phyloP scores from a whole-genome alignment of 371 early-diverging fungal species.

The Sporodiniella umbellata region DNA sequence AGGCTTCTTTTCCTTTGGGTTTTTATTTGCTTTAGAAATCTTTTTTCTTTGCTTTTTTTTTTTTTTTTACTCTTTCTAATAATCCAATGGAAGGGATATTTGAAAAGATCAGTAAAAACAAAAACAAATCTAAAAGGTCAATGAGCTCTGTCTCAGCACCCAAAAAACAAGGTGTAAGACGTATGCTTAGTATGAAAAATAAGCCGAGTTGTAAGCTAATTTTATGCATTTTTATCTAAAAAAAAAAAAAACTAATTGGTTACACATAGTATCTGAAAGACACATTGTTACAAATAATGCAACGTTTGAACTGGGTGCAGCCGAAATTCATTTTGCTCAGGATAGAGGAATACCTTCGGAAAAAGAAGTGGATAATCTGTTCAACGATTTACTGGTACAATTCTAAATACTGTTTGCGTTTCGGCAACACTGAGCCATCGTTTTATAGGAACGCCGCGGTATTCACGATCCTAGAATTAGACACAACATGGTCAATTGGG shows the following conservation, averaged over 20 bases:
- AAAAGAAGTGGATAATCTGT: constrained; percentile 25
- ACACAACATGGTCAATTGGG: constrained; percentile 33
- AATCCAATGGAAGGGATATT: constrained; percentile 1
- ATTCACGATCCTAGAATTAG: constrained; percentile 33
- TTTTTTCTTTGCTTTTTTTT: not conserved
- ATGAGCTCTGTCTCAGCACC: not conserved
- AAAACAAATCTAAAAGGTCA: not conserved
- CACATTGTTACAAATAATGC: constrained; percentile 11
- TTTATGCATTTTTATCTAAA: not conserved
- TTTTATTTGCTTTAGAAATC: too few relatives aligned
- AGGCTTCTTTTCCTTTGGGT: too few relatives aligned
- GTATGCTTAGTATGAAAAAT: not conserved
- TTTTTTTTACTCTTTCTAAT: not conserved
- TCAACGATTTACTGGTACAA: constrained; percentile 40
- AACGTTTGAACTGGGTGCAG: constrained; percentile 23
- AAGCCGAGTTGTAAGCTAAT: not conserved
- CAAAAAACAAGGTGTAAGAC: not conserved
- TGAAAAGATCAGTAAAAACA: not conserved
- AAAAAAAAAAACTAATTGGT: not conserved
- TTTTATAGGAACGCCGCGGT: constrained; percentile 39
- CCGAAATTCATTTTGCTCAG: constrained; percentile 19
- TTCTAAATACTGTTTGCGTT: too few relatives aligned
- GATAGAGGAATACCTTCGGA: constrained; percentile 24
- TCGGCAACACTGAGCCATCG: too few relatives aligned
- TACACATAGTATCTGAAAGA: not conserved